These are phyloP conservation scores for Discostella pseudostelligera DNA, from an alignment of 108 stramenopile species.

Conservation along the genomic window DNA sequence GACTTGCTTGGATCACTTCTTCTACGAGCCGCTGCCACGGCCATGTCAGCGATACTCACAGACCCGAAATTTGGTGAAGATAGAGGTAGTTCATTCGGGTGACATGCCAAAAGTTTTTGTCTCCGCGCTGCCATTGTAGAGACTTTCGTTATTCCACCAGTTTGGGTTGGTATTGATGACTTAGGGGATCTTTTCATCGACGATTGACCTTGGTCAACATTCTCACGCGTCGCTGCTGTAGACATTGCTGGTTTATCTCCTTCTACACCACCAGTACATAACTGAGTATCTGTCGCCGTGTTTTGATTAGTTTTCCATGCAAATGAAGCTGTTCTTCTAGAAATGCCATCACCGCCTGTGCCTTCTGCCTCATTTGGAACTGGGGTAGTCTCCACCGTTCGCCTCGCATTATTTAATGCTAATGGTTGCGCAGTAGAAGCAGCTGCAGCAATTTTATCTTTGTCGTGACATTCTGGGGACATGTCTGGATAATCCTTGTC, in stretches of 20 bases:
- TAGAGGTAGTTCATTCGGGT: not conserved
- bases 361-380: too few species aligned
- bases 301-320: too few species aligned
- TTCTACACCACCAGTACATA: too few species aligned
- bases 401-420: too few species aligned
- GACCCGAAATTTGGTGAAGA: not conserved
- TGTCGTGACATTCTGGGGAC: too few species aligned
- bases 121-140: not conserved
- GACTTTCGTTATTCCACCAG: not conserved
- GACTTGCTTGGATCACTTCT: constrained; percentile 4
- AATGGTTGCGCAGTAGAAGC: too few species aligned
- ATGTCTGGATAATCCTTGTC: too few species aligned
- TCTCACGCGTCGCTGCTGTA: constrained; percentile 1
- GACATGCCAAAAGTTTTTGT: not conserved
- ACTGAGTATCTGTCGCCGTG: too few species aligned
- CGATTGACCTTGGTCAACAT: not conserved
- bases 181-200: not conserved
- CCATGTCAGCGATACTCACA: not conserved
- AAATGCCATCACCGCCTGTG: too few species aligned
- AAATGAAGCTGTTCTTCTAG: too few species aligned
- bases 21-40: constrained; percentile 6
- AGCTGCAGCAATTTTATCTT: too few species aligned
- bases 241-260: constrained; percentile 26
- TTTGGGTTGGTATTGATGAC: not conserved
- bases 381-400: too few species aligned